phyloP scores from a whole-genome alignment of 768 basidiomycete species.

The Termitomyces sp. region DNA sequence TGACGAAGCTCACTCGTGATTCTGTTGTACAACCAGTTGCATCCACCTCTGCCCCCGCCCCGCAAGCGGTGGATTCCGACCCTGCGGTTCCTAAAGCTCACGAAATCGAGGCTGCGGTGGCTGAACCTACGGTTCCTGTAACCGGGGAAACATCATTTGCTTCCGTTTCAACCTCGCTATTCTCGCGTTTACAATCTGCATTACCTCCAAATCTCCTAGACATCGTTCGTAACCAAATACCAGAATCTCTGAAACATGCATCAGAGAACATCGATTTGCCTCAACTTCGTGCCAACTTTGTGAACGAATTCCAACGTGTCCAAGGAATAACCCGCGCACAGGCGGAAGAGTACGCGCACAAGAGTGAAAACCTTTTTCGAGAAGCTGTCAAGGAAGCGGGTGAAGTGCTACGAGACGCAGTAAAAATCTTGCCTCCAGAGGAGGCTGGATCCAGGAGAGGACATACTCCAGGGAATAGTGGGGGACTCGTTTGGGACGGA shows the following conservation, averaged over 20 bases:
- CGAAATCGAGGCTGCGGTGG: constrained; percentile 4
- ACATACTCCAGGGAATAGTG: constrained; percentile 9
- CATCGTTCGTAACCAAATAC: constrained; percentile 61
- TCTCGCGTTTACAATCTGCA: constrained; percentile 67
- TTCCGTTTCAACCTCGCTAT: constrained; percentile 31
- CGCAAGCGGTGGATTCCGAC: constrained; percentile 17
- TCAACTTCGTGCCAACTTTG: constrained; percentile 57
- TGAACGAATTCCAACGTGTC: constrained; percentile 63
- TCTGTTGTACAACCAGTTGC: constrained; percentile 9
- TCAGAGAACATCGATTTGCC: constrained; percentile 62
- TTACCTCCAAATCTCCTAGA: constrained; percentile 71
- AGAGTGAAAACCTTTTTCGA: constrained; percentile 57
- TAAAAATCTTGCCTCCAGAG: constrained; percentile 88
- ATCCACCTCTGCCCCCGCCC: constrained; percentile 8
- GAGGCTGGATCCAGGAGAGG: constrained; percentile 17
- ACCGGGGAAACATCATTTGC: constrained; percentile 7
- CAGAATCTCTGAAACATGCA: constrained; percentile 58
- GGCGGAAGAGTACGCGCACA: constrained; percentile 81
- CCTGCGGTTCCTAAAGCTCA: constrained; percentile 15
- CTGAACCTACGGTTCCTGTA: constrained; percentile 9
- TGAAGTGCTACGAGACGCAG: constrained; percentile 80
- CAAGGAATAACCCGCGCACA: constrained; percentile 71
- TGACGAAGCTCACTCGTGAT: constrained; percentile 50
- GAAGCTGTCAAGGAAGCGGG: constrained; percentile 77
- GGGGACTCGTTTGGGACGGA: constrained; percentile 73